Percentiles rank a stretch among this genome's conserved stretches.
Conservation (phyloP, 805 yeast genomes). For the Scheffersomyces stipitis region DNA sequence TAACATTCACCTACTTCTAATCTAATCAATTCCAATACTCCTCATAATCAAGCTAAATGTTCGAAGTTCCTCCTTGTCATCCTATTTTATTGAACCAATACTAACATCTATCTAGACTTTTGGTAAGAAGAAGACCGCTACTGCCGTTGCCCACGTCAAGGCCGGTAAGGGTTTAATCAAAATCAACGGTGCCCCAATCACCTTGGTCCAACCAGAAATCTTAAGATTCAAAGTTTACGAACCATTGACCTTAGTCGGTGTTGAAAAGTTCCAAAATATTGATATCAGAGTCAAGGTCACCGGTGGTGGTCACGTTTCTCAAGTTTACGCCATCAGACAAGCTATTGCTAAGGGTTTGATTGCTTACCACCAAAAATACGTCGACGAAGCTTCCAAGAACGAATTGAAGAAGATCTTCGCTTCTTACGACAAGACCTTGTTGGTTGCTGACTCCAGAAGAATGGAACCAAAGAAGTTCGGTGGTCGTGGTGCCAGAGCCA, state of each 20-base stretch:
- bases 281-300: slow-evolving; percentile 99
- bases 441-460: slow-evolving; percentile 99
- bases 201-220: slow-evolving; percentile 98
- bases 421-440: slow-evolving; percentile 97
- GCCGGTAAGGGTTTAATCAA: slow-evolving; percentile 99
- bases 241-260: slow-evolving; percentile 97
- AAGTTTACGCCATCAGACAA: slow-evolving; percentile 99
- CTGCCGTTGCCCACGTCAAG: slow-evolving; percentile 99
- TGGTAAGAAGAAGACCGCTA: slow-evolving; percentile 99
- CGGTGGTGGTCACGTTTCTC: slow-evolving; percentile 99
- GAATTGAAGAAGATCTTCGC: slow-evolving; percentile 98
- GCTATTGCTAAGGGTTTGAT: slow-evolving; percentile 99
- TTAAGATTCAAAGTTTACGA: slow-evolving; percentile 99
- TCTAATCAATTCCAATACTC: no score
- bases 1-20: no score
- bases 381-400: slow-evolving; percentile 99
- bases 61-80: no score
- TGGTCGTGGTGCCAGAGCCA: slow-evolving; percentile 99
- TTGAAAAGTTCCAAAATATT: slow-evolving; percentile 97
- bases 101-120: slow-evolving; percentile 68
- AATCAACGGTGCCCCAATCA: slow-evolving; percentile 99
- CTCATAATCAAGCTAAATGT: no score
- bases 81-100: no score
- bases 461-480: slow-evolving; percentile 99
- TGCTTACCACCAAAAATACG: slow-evolving; percentile 99